Percentiles rank a stretch among this genome's conserved stretches.
These are phyloP conservation scores for Colletotrichum acutatum DNA, from an alignment of 2,329 filamentous ascomycete species.

Conservation along the genomic window DNA sequence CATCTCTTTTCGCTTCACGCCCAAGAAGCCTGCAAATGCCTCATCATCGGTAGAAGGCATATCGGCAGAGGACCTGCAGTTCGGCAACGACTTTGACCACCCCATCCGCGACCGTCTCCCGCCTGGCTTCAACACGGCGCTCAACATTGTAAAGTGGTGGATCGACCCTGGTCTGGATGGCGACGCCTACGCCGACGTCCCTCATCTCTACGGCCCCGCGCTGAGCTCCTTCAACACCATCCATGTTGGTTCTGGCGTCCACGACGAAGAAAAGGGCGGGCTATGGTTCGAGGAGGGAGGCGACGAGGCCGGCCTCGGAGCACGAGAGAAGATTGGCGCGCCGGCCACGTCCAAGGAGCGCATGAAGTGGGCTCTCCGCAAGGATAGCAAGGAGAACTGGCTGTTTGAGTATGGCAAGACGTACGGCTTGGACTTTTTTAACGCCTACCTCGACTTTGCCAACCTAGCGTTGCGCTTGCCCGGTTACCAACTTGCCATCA, in stretches of 20 bases:
- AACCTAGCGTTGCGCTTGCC: conserved; percentile 78
- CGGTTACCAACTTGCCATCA: conserved; percentile 77
- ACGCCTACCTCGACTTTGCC: conserved; percentile 88
- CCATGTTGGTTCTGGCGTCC: conserved; percentile 67
- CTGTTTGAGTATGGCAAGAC: conserved; percentile 64
- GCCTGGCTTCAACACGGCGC: conserved; percentile 85
- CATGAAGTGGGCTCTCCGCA: conserved; percentile 68
- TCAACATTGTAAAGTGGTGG: conserved; percentile 88
- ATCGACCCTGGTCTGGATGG: conserved; percentile 92
- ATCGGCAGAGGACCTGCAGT: conserved; percentile 79
- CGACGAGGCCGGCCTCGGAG: conserved; percentile 63
- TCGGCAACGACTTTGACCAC: conserved; percentile 95
- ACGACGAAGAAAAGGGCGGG: conserved; percentile 60
- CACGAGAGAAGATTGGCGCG: conserved; percentile 58
- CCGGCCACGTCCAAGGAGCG: conserved; percentile 63
- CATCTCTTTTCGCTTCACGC: conserved; percentile 82
- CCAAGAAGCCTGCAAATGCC: conserved; percentile 58
- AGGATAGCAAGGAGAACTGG: conserved; percentile 62
- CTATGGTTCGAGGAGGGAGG: conserved; percentile 74
- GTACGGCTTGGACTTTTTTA: conserved; percentile 79
- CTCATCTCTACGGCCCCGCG: conserved; percentile 86
- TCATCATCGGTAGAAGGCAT: conserved; percentile 58
- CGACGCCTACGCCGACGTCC: conserved; percentile 87
- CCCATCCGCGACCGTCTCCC: conserved; percentile 89
- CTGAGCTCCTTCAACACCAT: conserved; percentile 84